phyloP scores from a whole-genome alignment of 129 eudicot species.

The Mikania micrantha region DNA sequence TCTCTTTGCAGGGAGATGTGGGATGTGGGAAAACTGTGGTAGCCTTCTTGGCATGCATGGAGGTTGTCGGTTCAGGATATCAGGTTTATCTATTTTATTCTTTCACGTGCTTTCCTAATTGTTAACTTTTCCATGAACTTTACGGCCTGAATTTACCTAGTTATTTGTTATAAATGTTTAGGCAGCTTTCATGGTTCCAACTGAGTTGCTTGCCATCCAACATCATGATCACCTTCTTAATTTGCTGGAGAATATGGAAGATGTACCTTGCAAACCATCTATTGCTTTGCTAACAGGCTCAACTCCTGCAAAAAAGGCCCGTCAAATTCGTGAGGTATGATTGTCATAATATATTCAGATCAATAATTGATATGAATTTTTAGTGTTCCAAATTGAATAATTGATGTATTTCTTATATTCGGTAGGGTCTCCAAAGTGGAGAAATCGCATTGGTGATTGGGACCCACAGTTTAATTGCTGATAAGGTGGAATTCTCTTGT shows the following conservation, averaged over 20 bases:
- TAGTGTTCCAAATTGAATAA: background rate
- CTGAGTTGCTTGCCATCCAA: conserved; percentile 93
- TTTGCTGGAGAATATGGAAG: conserved; percentile 64
- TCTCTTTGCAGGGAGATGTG: conserved; percentile 82
- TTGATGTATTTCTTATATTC: background rate
- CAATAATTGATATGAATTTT: background rate
- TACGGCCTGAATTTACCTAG: background rate
- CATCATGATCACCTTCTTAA: conserved; percentile 67
- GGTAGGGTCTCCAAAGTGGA: conserved; percentile 83
- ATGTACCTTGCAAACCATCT: conserved; percentile 50
- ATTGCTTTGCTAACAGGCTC: conserved; percentile 91
- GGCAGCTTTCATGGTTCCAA: conserved; percentile 99
- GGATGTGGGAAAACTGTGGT: conserved; percentile 99
- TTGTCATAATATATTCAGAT: no score
- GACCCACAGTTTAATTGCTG: conserved; percentile 89
- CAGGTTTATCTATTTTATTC: conserved; percentile 50
- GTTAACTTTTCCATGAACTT: background rate
- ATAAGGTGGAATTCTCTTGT: conserved; percentile 71
- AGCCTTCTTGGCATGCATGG: conserved; percentile 97
- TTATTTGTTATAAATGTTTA: conserved; percentile 17
- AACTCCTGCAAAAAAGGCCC: conserved; percentile 70
- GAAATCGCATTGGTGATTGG: conserved; percentile 81
- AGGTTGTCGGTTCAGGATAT: conserved; percentile 86
- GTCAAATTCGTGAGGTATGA: conserved; percentile 60
- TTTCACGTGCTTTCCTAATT: background rate